Base-by-base conservation (phyloP, 345 rosid genomes). In the Gossypium arboreum region DNA sequence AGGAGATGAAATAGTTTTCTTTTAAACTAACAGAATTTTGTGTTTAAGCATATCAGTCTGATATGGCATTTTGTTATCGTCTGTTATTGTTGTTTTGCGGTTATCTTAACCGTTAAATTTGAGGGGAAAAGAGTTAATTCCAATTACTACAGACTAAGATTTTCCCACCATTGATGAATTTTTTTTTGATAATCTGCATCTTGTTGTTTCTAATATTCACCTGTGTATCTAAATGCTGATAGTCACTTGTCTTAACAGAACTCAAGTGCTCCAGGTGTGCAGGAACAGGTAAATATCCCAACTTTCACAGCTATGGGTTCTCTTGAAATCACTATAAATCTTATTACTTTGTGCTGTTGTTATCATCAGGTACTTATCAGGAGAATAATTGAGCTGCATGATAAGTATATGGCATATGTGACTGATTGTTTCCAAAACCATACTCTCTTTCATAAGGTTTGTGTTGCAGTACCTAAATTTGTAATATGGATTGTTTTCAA, bases 201-300 rank as follows among this genome's bases (percentile, higher is more conserved):
- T 27, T 18, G 55, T 29, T 13, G 58, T 50, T 60, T 17, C 12
- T 17, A 12, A 47, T 59, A 39, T 2, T 20, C 25, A 34, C 47
- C 12, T 48, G 41, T 45, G 13, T 73, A 20, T 51, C 73, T 48
- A 51, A 72, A 39, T 75, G 57, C 61, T 78, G 55, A 79, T 72
- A 47, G 8, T 34, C 52, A 3, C 45, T 27, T 73, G 27, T 73
- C 73, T 77, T 22, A 24, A 75, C 89, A 91, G 99, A 86, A 83
- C 68, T 84, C 92, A 79, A 88, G 77, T 79, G 75, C 87, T 73
- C 77, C 82, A 74, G 89, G 87, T 52, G 79, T 81, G 58, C 97
- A 87, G 79, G 99, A 95, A 80, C 98, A 93, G 90, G 98, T 95
- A 83, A 76, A 48, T 67, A 22, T 64, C 65, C 47, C 44, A 3